These are phyloP conservation scores for Hysterium pulicare DNA, from an alignment of 2,329 filamentous ascomycete genomes.

Conservation along the genomic window DNA sequence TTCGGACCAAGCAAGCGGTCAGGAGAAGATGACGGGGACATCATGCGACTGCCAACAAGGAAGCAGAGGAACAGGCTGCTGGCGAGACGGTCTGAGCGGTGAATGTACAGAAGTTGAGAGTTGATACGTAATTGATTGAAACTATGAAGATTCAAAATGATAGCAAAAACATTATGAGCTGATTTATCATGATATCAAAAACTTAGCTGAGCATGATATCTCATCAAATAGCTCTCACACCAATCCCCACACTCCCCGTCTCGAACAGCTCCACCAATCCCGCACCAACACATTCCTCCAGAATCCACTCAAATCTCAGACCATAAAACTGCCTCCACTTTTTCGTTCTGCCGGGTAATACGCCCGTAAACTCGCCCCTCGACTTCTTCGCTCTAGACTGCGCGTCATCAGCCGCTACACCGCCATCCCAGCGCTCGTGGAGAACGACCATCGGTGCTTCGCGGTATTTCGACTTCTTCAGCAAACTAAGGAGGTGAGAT, in stretches of 20 bases:
- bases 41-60: too few relatives aligned
- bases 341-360: conserved; percentile 59
- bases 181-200: too few relatives aligned
- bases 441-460: conserved; percentile 63
- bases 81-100: too few relatives aligned
- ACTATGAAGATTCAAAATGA: too few relatives aligned
- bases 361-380: conserved; percentile 55
- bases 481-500: conserved; percentile 57
- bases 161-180: too few relatives aligned
- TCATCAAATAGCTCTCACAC: conserved; percentile 46
- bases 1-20: too few relatives aligned
- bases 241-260: conserved; percentile 69
- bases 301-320: conserved; percentile 66
- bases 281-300: conserved; percentile 67
- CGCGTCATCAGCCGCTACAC: conserved; percentile 48
- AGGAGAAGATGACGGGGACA: too few relatives aligned
- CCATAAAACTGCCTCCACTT: conserved; percentile 72
- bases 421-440: conserved; percentile 69
- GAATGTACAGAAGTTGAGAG: too few relatives aligned
- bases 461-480: conserved; percentile 58
- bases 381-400: conserved; percentile 49
- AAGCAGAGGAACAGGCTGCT: too few relatives aligned
- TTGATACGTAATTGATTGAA: too few relatives aligned
- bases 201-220: too few relatives aligned
- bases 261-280: conserved; percentile 72